A percentile compares a stretch with the other conserved stretches of the same genome.
phyloP scores from a whole-genome alignment of 2,329 filamentous ascomycete species.

The Didymella pomorum region DNA sequence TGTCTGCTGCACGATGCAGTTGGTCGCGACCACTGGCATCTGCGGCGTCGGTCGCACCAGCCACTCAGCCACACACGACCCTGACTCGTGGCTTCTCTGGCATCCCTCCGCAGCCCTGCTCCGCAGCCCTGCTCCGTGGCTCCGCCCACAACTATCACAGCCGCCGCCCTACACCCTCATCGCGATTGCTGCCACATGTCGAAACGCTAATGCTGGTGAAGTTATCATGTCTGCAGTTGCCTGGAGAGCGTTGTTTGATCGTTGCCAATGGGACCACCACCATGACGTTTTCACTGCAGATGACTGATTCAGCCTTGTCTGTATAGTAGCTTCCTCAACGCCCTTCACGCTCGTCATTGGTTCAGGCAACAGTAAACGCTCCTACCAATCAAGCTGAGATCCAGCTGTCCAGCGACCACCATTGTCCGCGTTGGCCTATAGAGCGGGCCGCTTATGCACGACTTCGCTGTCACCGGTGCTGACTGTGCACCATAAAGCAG shows the following conservation, averaged over 20 bases:
- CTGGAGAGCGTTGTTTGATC: not conserved
- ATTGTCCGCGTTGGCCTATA: not conserved
- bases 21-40: constrained; percentile 11
- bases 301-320: not conserved
- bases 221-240: not conserved
- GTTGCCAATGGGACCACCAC: not conserved
- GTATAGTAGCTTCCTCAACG: not conserved
- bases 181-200: not conserved
- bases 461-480: constrained; percentile 9
- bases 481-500: constrained; percentile 10
- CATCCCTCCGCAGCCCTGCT: not conserved
- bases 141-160: constrained; percentile 1
- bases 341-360: constrained; percentile 6
- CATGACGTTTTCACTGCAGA: not conserved
- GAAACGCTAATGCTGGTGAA: not conserved
- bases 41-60: constrained; percentile 14
- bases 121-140: not conserved
- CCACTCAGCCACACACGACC: constrained; percentile 18
- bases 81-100: not conserved
- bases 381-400: constrained; percentile 6
- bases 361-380: constrained; percentile 4
- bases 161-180: not conserved
- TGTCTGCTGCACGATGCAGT: constrained; percentile 8
- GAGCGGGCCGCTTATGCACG: constrained; percentile 9
- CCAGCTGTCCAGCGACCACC: constrained; percentile 5